Percentiles rank a stretch among this genome's conserved stretches.
Conservation (phyloP, 176 grass and related monocot genomes). For the Aegilops speltoides region DNA sequence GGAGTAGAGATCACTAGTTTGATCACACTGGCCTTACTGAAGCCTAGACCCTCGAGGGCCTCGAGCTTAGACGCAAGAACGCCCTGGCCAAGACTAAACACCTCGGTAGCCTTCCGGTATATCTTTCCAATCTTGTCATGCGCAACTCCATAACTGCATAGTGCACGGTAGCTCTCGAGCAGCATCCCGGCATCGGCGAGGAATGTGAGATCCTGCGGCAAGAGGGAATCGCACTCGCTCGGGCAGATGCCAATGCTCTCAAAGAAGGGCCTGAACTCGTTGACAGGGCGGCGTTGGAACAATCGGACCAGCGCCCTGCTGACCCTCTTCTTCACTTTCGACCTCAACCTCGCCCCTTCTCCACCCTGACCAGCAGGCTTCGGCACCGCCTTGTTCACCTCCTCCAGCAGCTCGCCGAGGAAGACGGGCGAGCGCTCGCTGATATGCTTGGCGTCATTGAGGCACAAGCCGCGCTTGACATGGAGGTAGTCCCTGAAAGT, state of each 20-base stretch:
- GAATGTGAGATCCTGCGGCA: slow-evolving; percentile 56
- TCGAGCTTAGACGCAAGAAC: slow-evolving; percentile 43
- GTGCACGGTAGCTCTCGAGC: slow-evolving; percentile 35
- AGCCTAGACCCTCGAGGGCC: slow-evolving; percentile 47
- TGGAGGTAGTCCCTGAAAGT: slow-evolving; percentile 60
- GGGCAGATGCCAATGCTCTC: slow-evolving; percentile 54
- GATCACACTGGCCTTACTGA: slow-evolving; percentile 57
- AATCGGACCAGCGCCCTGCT: slow-evolving; percentile 26
- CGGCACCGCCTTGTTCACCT: slow-evolving; percentile 33
- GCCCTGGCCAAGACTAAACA: slow-evolving; percentile 35
- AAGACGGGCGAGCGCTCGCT: slow-evolving; percentile 45
- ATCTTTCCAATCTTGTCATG: slow-evolving; percentile 55
- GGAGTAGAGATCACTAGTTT: slow-evolving; percentile 48
- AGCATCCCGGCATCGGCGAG: slow-evolving; percentile 45
- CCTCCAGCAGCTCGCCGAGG: slow-evolving; percentile 44
- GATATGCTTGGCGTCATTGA: slow-evolving; percentile 50
- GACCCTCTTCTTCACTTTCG: slow-evolving; percentile 25
- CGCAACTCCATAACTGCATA: slow-evolving; percentile 47
- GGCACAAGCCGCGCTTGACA: slow-evolving; percentile 28
- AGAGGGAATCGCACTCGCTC: slow-evolving; percentile 26
- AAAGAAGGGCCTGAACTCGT: slow-evolving; percentile 65
- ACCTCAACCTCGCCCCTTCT: not conserved
- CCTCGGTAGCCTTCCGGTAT: slow-evolving; percentile 29
- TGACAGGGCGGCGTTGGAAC: slow-evolving; percentile 50
- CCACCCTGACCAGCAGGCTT: slow-evolving; percentile 3